Conservation (phyloP, 352 stramenopile species). For the Globisporangium recalcitrans region DNA sequence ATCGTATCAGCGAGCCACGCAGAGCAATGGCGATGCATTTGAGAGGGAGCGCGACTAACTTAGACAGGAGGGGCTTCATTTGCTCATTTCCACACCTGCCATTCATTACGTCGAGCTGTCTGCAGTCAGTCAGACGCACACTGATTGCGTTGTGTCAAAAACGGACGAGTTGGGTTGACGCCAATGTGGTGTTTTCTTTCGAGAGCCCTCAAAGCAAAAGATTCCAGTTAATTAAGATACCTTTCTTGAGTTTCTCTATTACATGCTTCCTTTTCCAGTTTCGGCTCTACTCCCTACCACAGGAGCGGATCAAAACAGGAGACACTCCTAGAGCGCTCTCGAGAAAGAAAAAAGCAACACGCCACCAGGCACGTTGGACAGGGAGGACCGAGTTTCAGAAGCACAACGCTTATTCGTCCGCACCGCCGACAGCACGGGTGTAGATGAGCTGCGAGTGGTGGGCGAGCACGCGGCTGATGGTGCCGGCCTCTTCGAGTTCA, state of each 20-base stretch:
- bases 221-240: slow-evolving; percentile 11
- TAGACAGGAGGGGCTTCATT: slow-evolving; percentile 59
- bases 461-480: slow-evolving; percentile 93
- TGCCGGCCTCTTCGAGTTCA: slow-evolving; percentile 94
- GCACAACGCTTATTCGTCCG: slow-evolving; percentile 49
- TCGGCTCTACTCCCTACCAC: no score
- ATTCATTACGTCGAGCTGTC: no score
- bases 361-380: slow-evolving; percentile 10
- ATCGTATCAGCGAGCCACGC: neutral
- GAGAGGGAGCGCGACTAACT: slow-evolving; percentile 26
- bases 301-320: neutral
- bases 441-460: slow-evolving; percentile 98
- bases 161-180: neutral
- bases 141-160: neutral
- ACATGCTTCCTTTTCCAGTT: neutral
- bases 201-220: neutral
- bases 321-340: neutral
- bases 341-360: neutral
- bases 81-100: no score
- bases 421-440: slow-evolving; percentile 89
- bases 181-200: neutral
- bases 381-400: slow-evolving; percentile 10
- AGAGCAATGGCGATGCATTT: no score
- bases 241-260: slow-evolving; percentile 8
- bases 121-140: no score